These are phyloP conservation scores for Candida cerambycidarum DNA, from an alignment of 805 yeast genomes.

Conservation along the genomic window DNA sequence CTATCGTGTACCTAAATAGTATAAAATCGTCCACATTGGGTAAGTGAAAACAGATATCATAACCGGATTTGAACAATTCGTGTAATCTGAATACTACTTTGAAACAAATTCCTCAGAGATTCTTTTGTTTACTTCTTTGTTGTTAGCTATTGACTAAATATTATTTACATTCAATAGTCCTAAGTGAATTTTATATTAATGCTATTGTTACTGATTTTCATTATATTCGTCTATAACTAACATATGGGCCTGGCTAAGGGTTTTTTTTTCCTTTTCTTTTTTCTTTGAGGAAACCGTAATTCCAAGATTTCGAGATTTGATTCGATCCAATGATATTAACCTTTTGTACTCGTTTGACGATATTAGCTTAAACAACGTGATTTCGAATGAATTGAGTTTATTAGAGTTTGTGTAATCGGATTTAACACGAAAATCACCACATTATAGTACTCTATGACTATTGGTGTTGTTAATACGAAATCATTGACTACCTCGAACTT, in stretches of 20 bases:
- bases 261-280: not conserved
- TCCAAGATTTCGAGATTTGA: not conserved
- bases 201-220: not conserved
- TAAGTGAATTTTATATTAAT: not conserved
- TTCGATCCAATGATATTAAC: not conserved
- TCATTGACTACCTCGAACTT: no score
- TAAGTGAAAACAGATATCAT: conserved; percentile 1
- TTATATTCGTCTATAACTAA: not conserved
- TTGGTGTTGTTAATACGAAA: no score
- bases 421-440: no score
- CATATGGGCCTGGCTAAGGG: no score
- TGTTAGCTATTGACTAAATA: not conserved
- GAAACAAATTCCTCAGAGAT: not conserved
- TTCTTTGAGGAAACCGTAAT: not conserved
- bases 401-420: no score
- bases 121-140: conserved; percentile 5
- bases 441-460: no score
- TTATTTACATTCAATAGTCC: not conserved
- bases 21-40: conserved; percentile 1
- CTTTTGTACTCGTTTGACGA: no score
- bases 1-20: conserved; percentile 6
- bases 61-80: conserved; percentile 6
- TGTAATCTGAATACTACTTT: conserved; percentile 2
- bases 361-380: no score
- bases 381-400: no score